Evolutionary conservation across 805 yeast genomes (phyloP).

Genomic region (Priceomyces castillae): DNA sequence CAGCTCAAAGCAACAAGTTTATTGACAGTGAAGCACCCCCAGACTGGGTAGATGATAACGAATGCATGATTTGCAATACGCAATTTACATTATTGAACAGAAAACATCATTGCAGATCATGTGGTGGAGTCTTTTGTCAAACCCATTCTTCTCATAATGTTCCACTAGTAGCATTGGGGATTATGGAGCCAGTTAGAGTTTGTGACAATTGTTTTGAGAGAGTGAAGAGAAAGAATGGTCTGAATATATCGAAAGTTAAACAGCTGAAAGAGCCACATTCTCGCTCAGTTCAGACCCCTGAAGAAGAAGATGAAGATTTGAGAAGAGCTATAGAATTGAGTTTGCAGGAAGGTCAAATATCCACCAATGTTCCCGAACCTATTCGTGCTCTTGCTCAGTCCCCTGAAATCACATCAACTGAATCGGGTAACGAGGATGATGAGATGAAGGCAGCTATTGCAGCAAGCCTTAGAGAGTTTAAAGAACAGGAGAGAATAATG

Average conservation of each 20-base stretch:
- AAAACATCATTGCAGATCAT: constrained; percentile 94
- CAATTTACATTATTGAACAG: constrained; percentile 79
- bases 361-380: constrained; percentile 5
- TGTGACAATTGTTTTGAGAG: constrained; percentile 86
- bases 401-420: constrained; percentile 12
- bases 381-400: constrained; percentile 17
- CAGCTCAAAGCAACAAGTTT: constrained; percentile 46
- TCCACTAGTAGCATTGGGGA: constrained; percentile 80
- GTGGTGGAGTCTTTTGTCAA: constrained; percentile 93
- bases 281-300: constrained; percentile 2
- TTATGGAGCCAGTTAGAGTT: constrained; percentile 84
- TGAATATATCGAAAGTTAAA: constrained; percentile 7
- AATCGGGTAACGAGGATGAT: constrained; percentile 49
- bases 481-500: constrained; percentile 27
- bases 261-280: background rate
- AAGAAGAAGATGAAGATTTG: constrained; percentile 75
- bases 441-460: constrained; percentile 93
- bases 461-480: constrained; percentile 78
- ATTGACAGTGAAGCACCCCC: constrained; percentile 93
- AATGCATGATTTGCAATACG: constrained; percentile 89
- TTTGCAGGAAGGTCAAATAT: constrained; percentile 49
- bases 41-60: constrained; percentile 94
- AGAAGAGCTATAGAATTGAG: constrained; percentile 77
- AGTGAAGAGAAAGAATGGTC: constrained; percentile 37
- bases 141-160: constrained; percentile 72